phyloP scores from a whole-genome alignment of 1,284 basidiomycete species.

The Tilletia caries region DNA sequence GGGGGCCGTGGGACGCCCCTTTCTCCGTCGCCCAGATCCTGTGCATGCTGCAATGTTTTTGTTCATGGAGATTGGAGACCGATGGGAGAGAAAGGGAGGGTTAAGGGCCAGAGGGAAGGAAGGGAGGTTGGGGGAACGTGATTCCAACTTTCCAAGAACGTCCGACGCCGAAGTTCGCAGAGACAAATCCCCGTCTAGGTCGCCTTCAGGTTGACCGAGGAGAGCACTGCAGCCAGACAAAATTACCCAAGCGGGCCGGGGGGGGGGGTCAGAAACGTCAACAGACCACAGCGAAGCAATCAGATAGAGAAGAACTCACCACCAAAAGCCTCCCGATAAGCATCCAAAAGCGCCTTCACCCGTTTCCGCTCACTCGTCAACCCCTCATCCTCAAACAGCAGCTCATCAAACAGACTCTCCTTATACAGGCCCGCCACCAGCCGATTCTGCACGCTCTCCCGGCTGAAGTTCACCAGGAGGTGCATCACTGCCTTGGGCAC shows the following conservation, averaged over 20 bases:
- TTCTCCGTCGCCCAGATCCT: too few species aligned
- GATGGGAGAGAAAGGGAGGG: too few species aligned
- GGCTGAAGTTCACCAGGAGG: conserved; percentile 90
- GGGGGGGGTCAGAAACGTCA: background rate
- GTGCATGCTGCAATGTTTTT: too few species aligned
- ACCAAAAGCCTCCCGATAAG: conserved; percentile 90
- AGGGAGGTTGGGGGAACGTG: too few species aligned
- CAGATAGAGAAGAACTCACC: conserved; percentile 16
- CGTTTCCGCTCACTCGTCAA: conserved; percentile 86
- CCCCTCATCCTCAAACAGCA: conserved; percentile 93
- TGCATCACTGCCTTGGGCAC: conserved; percentile 71
- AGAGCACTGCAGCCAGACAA: conserved; percentile 23
- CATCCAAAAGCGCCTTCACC: conserved; percentile 89
- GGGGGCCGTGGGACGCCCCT: too few species aligned
- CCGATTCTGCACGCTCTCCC: conserved; percentile 91
- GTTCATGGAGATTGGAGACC: too few species aligned
- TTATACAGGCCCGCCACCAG: conserved; percentile 90
- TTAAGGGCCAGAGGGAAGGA: too few species aligned
- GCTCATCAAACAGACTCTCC: conserved; percentile 70
- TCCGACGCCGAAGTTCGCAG: too few species aligned
- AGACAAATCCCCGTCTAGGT: too few species aligned
- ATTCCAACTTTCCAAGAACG: too few species aligned
- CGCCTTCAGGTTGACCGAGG: conserved; percentile 42
- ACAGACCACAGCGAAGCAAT: background rate
- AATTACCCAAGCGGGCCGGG: too few species aligned